Conservation (phyloP, 2,329 filamentous ascomycete genomes). For the Colletotrichum phormii region DNA sequence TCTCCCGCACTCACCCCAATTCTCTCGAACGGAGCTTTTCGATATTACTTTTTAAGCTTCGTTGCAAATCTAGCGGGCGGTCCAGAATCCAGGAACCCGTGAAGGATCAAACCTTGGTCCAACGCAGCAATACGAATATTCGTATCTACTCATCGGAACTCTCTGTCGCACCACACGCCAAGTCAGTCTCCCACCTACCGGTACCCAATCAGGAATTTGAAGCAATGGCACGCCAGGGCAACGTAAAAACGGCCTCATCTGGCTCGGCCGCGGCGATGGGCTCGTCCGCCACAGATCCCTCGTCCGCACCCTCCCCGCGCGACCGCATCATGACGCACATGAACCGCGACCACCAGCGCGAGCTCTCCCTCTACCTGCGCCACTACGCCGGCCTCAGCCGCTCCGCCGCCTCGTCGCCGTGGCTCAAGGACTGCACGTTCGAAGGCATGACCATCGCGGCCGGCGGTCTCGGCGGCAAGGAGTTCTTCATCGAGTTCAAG, state of each 20-base stretch:
- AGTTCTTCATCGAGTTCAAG: slow-evolving; percentile 69
- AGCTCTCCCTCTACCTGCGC: slow-evolving; percentile 82
- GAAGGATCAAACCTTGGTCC: neutral
- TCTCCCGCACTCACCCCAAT: slow-evolving; percentile 2
- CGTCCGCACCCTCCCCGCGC: slow-evolving; percentile 39
- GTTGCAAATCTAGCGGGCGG: neutral
- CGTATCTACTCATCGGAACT: slow-evolving; percentile 3
- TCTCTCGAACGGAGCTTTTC: neutral
- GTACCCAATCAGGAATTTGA: neutral
- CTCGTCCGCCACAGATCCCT: neutral
- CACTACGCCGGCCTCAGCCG: slow-evolving; percentile 73
- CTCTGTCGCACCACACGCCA: neutral
- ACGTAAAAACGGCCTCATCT: slow-evolving; percentile 5
- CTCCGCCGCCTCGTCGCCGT: slow-evolving; percentile 65
- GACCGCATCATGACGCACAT: slow-evolving; percentile 77
- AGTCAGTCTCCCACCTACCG: neutral
- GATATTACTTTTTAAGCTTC: neutral
- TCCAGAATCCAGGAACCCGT: neutral
- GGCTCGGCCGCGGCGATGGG: neutral
- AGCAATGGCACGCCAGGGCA: slow-evolving; percentile 4
- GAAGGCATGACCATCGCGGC: slow-evolving; percentile 68
- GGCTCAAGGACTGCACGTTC: slow-evolving; percentile 74
- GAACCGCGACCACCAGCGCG: slow-evolving; percentile 84
- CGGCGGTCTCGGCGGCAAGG: slow-evolving; percentile 55
- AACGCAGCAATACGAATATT: neutral